Percentiles rank a stretch among this genome's conserved stretches.
Conservation (phyloP, 345 rosid species). For the Lenwebbia sp. region DNA sequence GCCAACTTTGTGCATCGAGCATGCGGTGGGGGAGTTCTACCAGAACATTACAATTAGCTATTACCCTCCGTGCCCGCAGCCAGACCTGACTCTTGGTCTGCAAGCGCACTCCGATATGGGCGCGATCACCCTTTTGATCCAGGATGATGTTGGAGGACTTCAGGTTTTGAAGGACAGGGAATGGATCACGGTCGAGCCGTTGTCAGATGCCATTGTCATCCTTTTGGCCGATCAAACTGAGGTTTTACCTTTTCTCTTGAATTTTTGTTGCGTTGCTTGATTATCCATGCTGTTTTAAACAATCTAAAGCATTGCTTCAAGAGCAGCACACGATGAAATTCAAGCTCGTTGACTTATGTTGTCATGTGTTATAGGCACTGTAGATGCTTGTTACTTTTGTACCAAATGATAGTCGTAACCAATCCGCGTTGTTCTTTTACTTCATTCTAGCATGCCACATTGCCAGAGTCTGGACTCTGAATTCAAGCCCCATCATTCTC, state of each 20-base stretch:
- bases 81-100: slow-evolving; percentile 79
- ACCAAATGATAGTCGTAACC: neutral
- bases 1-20: slow-evolving; percentile 36
- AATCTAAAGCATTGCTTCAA: neutral
- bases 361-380: neutral
- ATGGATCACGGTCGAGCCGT: slow-evolving; percentile 60
- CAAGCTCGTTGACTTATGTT: neutral
- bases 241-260: slow-evolving; percentile 20
- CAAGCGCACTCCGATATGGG: slow-evolving; percentile 90
- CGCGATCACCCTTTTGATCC: slow-evolving; percentile 67
- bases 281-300: neutral
- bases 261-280: neutral
- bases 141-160: slow-evolving; percentile 79
- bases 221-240: slow-evolving; percentile 77
- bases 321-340: neutral
- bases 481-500: neutral
- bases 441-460: neutral
- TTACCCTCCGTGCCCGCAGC: slow-evolving; percentile 91
- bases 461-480: neutral
- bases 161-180: slow-evolving; percentile 54
- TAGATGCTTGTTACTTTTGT: neutral
- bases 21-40: slow-evolving; percentile 60
- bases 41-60: slow-evolving; percentile 84
- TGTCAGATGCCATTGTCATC: slow-evolving; percentile 55
- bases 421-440: neutral